These are phyloP conservation scores for Myriosclerotinia duriaeana DNA, from an alignment of 2,329 filamentous ascomycete genomes.

Conservation along the genomic window DNA sequence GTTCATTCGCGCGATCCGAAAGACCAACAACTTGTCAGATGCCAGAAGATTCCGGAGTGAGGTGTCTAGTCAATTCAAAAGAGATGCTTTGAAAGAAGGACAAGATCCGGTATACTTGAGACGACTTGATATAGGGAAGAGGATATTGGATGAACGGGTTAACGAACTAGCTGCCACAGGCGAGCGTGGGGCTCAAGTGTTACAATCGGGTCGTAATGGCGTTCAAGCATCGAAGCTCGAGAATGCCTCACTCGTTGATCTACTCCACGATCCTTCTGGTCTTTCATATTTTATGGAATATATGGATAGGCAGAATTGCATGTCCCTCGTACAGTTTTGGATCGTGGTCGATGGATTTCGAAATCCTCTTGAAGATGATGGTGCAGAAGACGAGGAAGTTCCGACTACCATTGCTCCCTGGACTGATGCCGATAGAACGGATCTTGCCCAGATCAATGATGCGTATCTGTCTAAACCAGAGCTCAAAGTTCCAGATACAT, in stretches of 20 bases:
- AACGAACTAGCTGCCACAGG: constrained; percentile 72
- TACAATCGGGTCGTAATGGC: constrained; percentile 36
- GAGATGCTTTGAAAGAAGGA: constrained; percentile 72
- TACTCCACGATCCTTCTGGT: constrained; percentile 86
- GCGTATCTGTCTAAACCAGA: constrained; percentile 82
- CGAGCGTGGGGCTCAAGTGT: constrained; percentile 40
- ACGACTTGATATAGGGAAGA: constrained; percentile 86
- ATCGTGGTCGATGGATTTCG: constrained; percentile 95
- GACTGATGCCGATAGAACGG: constrained; percentile 80
- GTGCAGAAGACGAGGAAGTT: constrained; percentile 62
- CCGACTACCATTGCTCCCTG: constrained; percentile 65
- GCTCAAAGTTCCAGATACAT: constrained; percentile 70
- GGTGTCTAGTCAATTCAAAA: constrained; percentile 86
- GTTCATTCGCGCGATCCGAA: constrained; percentile 85
- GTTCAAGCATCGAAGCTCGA: constrained; percentile 61
- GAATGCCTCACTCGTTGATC: constrained; percentile 74
- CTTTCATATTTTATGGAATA: constrained; percentile 99
- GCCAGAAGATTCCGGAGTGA: constrained; percentile 89
- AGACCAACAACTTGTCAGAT: constrained; percentile 88
- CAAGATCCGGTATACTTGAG: constrained; percentile 86
- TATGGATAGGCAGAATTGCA: constrained; percentile 87
- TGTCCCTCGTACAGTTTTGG: constrained; percentile 96
- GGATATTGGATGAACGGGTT: constrained; percentile 86
- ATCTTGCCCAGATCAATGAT: constrained; percentile 88
- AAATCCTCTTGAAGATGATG: constrained; percentile 86